A percentile compares a stretch with the other conserved stretches of the same genome.
These are phyloP conservation scores for Pyracantha coccinea DNA, from an alignment of 331 rosid species.

Conservation along the genomic window DNA sequence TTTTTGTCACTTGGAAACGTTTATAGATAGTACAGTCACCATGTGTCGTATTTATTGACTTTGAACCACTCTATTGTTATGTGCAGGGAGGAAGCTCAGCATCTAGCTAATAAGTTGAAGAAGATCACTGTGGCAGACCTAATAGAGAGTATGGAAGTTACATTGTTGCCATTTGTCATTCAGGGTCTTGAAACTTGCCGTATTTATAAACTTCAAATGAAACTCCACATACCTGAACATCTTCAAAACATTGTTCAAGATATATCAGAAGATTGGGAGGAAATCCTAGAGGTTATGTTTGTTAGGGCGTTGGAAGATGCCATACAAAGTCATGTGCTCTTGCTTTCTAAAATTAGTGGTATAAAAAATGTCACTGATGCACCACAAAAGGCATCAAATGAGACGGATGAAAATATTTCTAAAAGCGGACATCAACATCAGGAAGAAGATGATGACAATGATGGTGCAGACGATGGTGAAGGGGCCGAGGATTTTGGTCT, in stretches of 20 bases:
- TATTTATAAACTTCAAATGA: slow-evolving; percentile 68
- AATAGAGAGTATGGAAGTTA: slow-evolving; percentile 59
- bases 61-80: slow-evolving; percentile 7
- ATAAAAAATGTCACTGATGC: slow-evolving; percentile 34
- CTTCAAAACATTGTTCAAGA: slow-evolving; percentile 48
- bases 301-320: slow-evolving; percentile 77
- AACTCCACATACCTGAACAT: slow-evolving; percentile 53
- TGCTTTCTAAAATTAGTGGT: slow-evolving; percentile 69
- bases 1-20: neutral
- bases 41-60: neutral
- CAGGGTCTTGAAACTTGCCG: slow-evolving; percentile 34
- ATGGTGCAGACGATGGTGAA: slow-evolving; percentile 34
- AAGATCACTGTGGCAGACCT: slow-evolving; percentile 84
- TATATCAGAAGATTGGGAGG: slow-evolving; percentile 56
- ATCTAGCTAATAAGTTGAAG: slow-evolving; percentile 68
- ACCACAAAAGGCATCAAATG: slow-evolving; percentile 25
- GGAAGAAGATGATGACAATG: slow-evolving; percentile 30
- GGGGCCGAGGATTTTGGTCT: slow-evolving; percentile 70
- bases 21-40: neutral
- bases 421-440: slow-evolving; percentile 19
- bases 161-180: slow-evolving; percentile 40
- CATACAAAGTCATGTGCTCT: slow-evolving; percentile 46
- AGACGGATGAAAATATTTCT: slow-evolving; percentile 35
- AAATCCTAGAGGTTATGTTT: slow-evolving; percentile 45
- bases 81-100: slow-evolving; percentile 58